phyloP scores from a whole-genome alignment of 2,329 filamentous ascomycete genomes.

The Colletotrichum eleusines region DNA sequence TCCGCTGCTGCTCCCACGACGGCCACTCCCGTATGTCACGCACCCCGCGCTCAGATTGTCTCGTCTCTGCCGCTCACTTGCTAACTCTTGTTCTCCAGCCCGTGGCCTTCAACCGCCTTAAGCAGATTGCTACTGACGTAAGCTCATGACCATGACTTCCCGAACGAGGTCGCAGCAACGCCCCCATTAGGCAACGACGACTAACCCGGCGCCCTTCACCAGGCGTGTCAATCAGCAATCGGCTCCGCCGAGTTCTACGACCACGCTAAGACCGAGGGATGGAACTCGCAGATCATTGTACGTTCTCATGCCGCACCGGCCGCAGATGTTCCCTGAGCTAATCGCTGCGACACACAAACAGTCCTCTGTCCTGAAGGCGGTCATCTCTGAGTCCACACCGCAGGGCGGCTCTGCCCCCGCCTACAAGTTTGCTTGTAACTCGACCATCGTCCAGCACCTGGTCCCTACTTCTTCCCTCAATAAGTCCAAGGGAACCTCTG shows the following conservation, averaged over 20 bases:
- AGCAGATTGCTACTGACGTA: slow-evolving; percentile 89
- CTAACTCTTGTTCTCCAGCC: slow-evolving; percentile 64
- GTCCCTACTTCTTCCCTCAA: slow-evolving; percentile 75
- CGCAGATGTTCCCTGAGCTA: background rate
- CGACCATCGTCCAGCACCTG: slow-evolving; percentile 96
- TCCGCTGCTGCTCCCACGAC: slow-evolving; percentile 25
- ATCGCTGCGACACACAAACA: slow-evolving; percentile 50
- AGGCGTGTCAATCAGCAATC: slow-evolving; percentile 89
- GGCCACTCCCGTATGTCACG: slow-evolving; percentile 27
- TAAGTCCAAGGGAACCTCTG: slow-evolving; percentile 67
- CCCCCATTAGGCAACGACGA: slow-evolving; percentile 16
- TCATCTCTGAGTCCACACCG: slow-evolving; percentile 80
- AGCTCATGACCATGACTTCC: slow-evolving; percentile 48
- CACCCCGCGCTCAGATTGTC: background rate
- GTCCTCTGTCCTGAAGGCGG: slow-evolving; percentile 81
- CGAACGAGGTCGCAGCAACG: slow-evolving; percentile 1
- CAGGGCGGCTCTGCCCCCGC: slow-evolving; percentile 68
- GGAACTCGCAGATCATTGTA: slow-evolving; percentile 96
- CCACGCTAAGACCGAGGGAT: slow-evolving; percentile 84
- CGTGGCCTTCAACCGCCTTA: slow-evolving; percentile 79
- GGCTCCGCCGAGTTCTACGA: slow-evolving; percentile 84
- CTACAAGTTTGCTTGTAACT: slow-evolving; percentile 97
- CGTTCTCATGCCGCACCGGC: slow-evolving; percentile 45
- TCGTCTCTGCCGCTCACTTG: background rate
- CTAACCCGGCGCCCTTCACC: slow-evolving; percentile 35